phyloP scores from a whole-genome alignment of 1,284 basidiomycete species.

The Naganishia sp. region DNA sequence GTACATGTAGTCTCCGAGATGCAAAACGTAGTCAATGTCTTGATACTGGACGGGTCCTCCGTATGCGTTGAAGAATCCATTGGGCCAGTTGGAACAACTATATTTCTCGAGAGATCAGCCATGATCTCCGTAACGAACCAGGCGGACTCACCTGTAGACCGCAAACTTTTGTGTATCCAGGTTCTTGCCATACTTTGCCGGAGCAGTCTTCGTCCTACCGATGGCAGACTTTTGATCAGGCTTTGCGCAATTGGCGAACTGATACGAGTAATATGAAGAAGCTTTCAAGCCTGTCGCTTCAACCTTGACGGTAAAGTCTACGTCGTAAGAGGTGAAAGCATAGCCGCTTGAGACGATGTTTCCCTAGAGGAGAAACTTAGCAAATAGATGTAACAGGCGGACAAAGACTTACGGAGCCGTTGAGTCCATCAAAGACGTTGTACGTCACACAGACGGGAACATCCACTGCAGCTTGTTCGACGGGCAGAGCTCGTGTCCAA shows the following conservation, averaged over 20 bases:
- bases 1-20: constrained; percentile 65
- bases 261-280: constrained; percentile 64
- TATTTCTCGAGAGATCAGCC: not conserved
- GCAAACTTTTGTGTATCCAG: constrained; percentile 31
- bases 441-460: constrained; percentile 64
- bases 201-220: constrained; percentile 58
- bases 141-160: constrained; percentile 37
- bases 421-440: constrained; percentile 50
- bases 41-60: constrained; percentile 63
- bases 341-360: constrained; percentile 57
- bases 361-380: constrained; percentile 46
- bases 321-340: constrained; percentile 65
- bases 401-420: constrained; percentile 36
- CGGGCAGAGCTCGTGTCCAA: constrained; percentile 63
- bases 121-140: constrained; percentile 6
- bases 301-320: constrained; percentile 67
- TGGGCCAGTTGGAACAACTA: constrained; percentile 58
- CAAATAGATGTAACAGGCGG: constrained; percentile 1
- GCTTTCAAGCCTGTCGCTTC: constrained; percentile 61
- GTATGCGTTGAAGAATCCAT: constrained; percentile 70
- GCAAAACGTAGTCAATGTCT: constrained; percentile 63
- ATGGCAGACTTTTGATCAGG: constrained; percentile 57
- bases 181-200: constrained; percentile 26
- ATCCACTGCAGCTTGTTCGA: constrained; percentile 57
- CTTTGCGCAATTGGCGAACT: constrained; percentile 64